These are phyloP conservation scores for Aureobasidium sp. DNA, from an alignment of 2,329 filamentous ascomycete genomes.

Conservation along the genomic window DNA sequence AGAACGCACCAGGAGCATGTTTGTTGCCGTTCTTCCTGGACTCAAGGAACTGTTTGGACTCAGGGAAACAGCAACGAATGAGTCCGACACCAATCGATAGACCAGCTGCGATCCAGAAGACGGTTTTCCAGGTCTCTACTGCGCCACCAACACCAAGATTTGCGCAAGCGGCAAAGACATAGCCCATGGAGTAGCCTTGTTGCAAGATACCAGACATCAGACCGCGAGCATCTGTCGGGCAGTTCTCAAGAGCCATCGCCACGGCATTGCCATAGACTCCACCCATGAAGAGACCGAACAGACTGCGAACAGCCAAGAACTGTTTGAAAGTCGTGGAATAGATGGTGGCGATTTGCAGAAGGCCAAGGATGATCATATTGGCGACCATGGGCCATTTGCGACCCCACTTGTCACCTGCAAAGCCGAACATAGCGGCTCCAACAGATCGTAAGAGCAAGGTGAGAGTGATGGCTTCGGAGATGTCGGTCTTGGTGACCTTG, in stretches of 20 bases:
- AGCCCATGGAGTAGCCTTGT: conserved; percentile 73
- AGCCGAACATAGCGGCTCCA: conserved; percentile 66
- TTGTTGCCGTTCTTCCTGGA: conserved; percentile 54
- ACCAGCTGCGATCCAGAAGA: conserved; percentile 65
- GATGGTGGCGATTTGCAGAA: conserved; percentile 69
- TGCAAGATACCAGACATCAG: conserved; percentile 77
- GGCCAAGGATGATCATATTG: conserved; percentile 65
- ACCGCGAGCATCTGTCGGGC: conserved; percentile 60
- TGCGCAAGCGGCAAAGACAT: conserved; percentile 67
- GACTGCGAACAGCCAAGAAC: conserved; percentile 63
- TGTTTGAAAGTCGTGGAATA: conserved; percentile 63
- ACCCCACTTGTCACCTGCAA: conserved; percentile 70
- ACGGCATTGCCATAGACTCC: conserved; percentile 69
- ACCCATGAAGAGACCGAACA: conserved; percentile 75
- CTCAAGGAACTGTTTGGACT: conserved; percentile 67
- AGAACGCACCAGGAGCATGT: conserved; percentile 48
- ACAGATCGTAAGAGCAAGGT: conserved; percentile 67
- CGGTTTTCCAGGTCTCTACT: conserved; percentile 60
- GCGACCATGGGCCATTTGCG: conserved; percentile 71
- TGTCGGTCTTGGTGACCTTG: conserved; percentile 53
- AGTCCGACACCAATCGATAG: conserved; percentile 60
- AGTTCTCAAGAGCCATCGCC: conserved; percentile 69
- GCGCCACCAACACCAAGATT: conserved; percentile 63
- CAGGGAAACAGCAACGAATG: conserved; percentile 59
- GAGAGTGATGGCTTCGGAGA: conserved; percentile 67